These are phyloP conservation scores for Fomitopsis pulvina DNA, from an alignment of 768 basidiomycete genomes.

Conservation along the genomic window DNA sequence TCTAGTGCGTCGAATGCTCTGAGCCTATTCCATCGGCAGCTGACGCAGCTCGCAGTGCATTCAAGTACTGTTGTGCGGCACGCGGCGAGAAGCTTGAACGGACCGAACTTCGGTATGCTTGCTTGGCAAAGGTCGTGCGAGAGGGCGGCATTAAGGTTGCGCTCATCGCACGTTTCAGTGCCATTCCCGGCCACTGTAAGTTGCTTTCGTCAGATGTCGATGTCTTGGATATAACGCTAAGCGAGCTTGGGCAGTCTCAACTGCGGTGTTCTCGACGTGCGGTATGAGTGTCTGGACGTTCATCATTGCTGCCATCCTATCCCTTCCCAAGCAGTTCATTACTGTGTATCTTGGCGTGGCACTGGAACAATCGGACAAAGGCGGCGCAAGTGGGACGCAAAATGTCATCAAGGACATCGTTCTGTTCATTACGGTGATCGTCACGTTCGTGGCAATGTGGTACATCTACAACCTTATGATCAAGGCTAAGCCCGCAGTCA, in stretches of 20 bases:
- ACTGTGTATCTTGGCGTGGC: slow-evolving; percentile 88
- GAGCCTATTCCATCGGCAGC: not conserved
- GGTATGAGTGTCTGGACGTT: slow-evolving; percentile 82
- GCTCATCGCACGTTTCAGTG: slow-evolving; percentile 68
- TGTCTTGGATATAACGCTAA: slow-evolving; percentile 2
- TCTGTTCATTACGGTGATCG: slow-evolving; percentile 56
- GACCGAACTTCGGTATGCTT: slow-evolving; percentile 39
- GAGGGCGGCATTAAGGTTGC: slow-evolving; percentile 88
- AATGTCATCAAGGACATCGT: slow-evolving; percentile 66
- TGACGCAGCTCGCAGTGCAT: slow-evolving; percentile 43
- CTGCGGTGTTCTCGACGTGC: slow-evolving; percentile 82
- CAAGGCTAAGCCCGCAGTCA: slow-evolving; percentile 56
- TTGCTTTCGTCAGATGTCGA: slow-evolving; percentile 7
- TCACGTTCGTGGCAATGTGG: slow-evolving; percentile 79
- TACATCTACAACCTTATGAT: slow-evolving; percentile 74
- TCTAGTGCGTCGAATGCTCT: slow-evolving; percentile 48
- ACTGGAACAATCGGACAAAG: slow-evolving; percentile 44
- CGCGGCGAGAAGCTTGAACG: slow-evolving; percentile 64
- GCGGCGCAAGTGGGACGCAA: slow-evolving; percentile 33
- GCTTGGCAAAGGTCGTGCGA: slow-evolving; percentile 53
- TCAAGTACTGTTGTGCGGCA: slow-evolving; percentile 70
- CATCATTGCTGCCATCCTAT: slow-evolving; percentile 70
- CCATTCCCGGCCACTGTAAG: slow-evolving; percentile 83
- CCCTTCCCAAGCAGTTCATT: slow-evolving; percentile 86
- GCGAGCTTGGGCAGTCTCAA: slow-evolving; percentile 52